Percentiles rank a stretch among this genome's conserved stretches.
phyloP scores from a whole-genome alignment of 2,329 filamentous ascomycete genomes.

The Scleromitrula shiraiana region DNA sequence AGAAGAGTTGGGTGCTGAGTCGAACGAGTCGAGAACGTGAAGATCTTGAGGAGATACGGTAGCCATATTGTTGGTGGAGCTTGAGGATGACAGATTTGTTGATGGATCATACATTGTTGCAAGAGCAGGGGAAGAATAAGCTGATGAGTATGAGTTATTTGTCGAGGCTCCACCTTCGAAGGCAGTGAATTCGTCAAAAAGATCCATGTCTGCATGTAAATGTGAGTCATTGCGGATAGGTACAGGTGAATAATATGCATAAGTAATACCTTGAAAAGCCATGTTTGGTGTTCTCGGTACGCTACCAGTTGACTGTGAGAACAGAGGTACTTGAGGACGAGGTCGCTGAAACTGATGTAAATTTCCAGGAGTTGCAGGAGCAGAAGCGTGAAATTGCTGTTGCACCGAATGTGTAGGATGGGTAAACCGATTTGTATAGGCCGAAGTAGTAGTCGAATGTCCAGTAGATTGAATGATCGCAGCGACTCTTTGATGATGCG shows the following conservation, averaged over 20 bases:
- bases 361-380: constrained; percentile 50
- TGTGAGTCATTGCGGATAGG: constrained; percentile 26
- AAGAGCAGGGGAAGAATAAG: constrained; percentile 28
- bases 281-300: constrained; percentile 40
- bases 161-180: constrained; percentile 37
- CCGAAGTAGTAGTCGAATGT: constrained; percentile 44
- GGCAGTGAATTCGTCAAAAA: constrained; percentile 48
- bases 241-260: constrained; percentile 6
- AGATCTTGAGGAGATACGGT: constrained; percentile 84
- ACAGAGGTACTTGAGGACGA: constrained; percentile 66
- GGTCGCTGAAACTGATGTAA: constrained; percentile 46
- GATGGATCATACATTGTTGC: constrained; percentile 44
- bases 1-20: constrained; percentile 73
- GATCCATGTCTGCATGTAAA: constrained; percentile 41
- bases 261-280: constrained; percentile 46
- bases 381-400: constrained; percentile 58
- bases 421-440: constrained; percentile 52
- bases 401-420: constrained; percentile 39
- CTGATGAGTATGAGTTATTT: constrained; percentile 22
- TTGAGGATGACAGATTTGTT: constrained; percentile 32
- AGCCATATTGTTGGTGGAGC: constrained; percentile 48
- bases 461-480: constrained; percentile 52
- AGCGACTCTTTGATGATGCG: constrained; percentile 52
- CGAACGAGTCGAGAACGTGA: constrained; percentile 57
- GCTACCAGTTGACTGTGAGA: constrained; percentile 52